Conservation (phyloP, 2,329 filamentous ascomycete genomes). For the Venturia oleaginea region DNA sequence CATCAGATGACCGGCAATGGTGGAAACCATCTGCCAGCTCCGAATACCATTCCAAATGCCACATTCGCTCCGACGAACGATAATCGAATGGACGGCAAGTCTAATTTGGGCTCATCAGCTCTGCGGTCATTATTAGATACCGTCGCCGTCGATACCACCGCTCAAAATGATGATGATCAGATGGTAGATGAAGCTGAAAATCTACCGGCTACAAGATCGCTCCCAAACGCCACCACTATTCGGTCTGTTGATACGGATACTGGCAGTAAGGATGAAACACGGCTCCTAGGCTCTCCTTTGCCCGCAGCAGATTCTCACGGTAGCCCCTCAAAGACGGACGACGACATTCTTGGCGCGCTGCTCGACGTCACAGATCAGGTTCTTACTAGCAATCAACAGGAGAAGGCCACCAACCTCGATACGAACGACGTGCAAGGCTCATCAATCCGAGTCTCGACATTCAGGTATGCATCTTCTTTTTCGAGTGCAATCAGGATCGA, state of each 20-base stretch:
- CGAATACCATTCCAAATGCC: not conserved
- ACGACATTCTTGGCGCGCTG: not conserved
- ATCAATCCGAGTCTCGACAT: not conserved
- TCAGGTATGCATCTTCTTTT: not conserved
- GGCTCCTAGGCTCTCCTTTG: not conserved
- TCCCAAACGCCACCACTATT: not conserved
- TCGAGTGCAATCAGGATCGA: not conserved
- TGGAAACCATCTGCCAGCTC: not conserved
- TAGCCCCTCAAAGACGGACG: not conserved
- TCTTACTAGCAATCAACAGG: not conserved
- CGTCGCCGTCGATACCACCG: too few species aligned
- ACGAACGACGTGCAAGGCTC: too few species aligned
- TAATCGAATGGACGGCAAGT: not conserved
- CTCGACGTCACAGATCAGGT: not conserved
- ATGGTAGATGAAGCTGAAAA: not conserved
- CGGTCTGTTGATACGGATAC: not conserved
- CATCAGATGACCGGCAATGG: not conserved
- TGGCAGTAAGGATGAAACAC: not conserved
- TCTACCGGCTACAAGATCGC: not conserved
- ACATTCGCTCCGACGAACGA: not conserved
- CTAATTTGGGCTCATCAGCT: not conserved
- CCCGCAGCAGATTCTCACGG: not conserved
- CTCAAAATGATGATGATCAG: not conserved
- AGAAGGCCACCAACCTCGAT: not conserved
- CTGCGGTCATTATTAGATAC: too few species aligned